Evolutionary conservation across 1,284 basidiomycete species (phyloP), one percentile per base, ranked within the genome.

Genomic region (Malassezia cuniculi): DNA sequence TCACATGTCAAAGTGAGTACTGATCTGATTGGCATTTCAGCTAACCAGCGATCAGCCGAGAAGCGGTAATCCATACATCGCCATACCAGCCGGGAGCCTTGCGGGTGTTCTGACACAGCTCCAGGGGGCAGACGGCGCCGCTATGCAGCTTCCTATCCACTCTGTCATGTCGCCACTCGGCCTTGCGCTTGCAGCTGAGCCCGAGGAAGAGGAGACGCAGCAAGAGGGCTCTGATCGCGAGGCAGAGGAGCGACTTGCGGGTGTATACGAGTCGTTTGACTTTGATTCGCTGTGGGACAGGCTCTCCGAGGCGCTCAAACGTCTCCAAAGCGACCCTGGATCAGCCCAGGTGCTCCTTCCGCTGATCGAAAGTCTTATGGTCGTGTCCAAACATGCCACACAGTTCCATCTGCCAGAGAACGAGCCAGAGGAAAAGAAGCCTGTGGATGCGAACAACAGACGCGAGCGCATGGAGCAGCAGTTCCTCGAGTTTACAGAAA

Each of bases 401-500:
- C 29, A 30, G 12, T 17, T 5, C 14, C 19, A 32, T 16, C 10
- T 6, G 27, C 22, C 22, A 6, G 22, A 6, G 22, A 24, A 11
- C 22, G 22, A 24, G 24, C 24, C 7, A 12, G n/a, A n/a, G n/a
- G n/a, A 52, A 11, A 41, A 53, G 25, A 50, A 39, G 10, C 36
- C 55, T 2, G 54, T 54, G 15, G 24, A 47, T 8, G 42, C 36
- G 22, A 24, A n/a, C 50, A 34, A 29, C 46, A 11, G 27, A 32
- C 21, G 50, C 40, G 4, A 31, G 32, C 16, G 26, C 53, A 68
- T 69, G 41, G 82, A 85, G 49, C 84, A 89, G 49, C 73, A 87
- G 18, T 97, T 97, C 68, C 79, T 94, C 39, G 75, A 77, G 5
- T 97, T 97, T 71, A 97, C 93, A 1, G 87, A 93, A 53, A 76